Percentiles rank a stretch among this genome's conserved stretches.
These are phyloP conservation scores for Xylaria sp. DNA, from an alignment of 2,329 filamentous ascomycete genomes.

Conservation along the genomic window DNA sequence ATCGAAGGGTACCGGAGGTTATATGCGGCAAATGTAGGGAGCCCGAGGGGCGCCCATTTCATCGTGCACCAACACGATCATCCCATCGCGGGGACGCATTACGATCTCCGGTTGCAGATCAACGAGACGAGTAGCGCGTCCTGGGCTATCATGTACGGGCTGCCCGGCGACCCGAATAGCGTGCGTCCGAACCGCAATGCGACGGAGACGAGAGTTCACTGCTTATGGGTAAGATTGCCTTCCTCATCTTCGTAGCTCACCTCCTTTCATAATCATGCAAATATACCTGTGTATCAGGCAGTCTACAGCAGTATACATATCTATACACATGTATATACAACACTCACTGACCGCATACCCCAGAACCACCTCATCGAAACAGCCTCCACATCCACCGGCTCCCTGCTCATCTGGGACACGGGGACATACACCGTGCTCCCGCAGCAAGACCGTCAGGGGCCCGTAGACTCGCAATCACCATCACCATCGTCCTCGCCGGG, in stretches of 20 bases:
- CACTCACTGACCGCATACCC: neutral
- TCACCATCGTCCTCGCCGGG: slow-evolving; percentile 15
- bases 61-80: slow-evolving; percentile 76
- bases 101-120: slow-evolving; percentile 72
- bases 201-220: slow-evolving; percentile 64
- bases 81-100: slow-evolving; percentile 67
- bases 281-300: neutral
- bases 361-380: slow-evolving; percentile 66
- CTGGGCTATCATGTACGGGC: slow-evolving; percentile 66
- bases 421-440: slow-evolving; percentile 60
- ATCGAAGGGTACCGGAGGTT: slow-evolving; percentile 41
- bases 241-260: neutral
- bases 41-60: slow-evolving; percentile 55
- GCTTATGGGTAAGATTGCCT: slow-evolving; percentile 52
- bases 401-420: slow-evolving; percentile 65
- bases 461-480: slow-evolving; percentile 39
- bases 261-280: neutral
- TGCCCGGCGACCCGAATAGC: slow-evolving; percentile 61
- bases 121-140: slow-evolving; percentile 67
- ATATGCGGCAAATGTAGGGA: slow-evolving; percentile 40
- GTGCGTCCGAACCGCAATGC: slow-evolving; percentile 58
- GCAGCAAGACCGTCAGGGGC: slow-evolving; percentile 35
- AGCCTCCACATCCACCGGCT: slow-evolving; percentile 56
- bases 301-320: no score
- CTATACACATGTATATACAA: neutral